phyloP scores from a whole-genome alignment of 768 basidiomycete genomes.

The Russula abietina region DNA sequence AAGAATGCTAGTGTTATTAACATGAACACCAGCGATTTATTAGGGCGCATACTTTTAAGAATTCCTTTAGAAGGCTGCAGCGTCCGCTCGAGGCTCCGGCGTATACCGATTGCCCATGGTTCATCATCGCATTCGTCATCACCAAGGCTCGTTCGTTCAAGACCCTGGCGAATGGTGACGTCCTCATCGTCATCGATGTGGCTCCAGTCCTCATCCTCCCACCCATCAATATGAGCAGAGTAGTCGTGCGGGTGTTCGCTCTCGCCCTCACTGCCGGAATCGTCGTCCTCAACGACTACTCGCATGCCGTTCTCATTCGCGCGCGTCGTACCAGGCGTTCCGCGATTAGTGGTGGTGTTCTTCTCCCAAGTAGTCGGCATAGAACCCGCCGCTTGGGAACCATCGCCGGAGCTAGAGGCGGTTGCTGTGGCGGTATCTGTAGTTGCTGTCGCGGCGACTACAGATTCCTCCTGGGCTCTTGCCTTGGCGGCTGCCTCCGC shows the following conservation, averaged over 20 bases:
- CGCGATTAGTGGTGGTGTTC: conserved; percentile 62
- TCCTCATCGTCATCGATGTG: conserved; percentile 65
- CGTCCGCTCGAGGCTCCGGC: conserved; percentile 64
- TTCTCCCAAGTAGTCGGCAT: conserved; percentile 71
- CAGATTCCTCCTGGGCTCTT: conserved; percentile 52
- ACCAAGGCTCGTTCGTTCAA: conserved; percentile 46
- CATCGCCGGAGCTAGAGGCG: conserved; percentile 28
- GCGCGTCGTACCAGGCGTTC: conserved; percentile 38
- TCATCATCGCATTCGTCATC: conserved; percentile 55
- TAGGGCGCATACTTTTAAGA: conserved; percentile 60
- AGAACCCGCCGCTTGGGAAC: conserved; percentile 28
- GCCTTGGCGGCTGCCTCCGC: conserved; percentile 69
- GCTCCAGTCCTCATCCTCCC: conserved; percentile 78
- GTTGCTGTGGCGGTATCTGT: background rate
- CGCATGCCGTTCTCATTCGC: conserved; percentile 63
- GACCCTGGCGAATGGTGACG: conserved; percentile 59
- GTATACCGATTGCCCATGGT: conserved; percentile 71
- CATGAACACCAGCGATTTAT: conserved; percentile 14
- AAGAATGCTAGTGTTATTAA: background rate
- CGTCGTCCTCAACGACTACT: conserved; percentile 68
- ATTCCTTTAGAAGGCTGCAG: conserved; percentile 75
- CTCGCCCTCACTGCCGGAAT: conserved; percentile 42
- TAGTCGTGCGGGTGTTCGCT: conserved; percentile 36
- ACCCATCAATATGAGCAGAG: conserved; percentile 46
- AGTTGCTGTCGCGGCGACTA: conserved; percentile 30